Conservation (phyloP, 2,329 filamentous ascomycete genomes). For the Penicillium crustosum region DNA sequence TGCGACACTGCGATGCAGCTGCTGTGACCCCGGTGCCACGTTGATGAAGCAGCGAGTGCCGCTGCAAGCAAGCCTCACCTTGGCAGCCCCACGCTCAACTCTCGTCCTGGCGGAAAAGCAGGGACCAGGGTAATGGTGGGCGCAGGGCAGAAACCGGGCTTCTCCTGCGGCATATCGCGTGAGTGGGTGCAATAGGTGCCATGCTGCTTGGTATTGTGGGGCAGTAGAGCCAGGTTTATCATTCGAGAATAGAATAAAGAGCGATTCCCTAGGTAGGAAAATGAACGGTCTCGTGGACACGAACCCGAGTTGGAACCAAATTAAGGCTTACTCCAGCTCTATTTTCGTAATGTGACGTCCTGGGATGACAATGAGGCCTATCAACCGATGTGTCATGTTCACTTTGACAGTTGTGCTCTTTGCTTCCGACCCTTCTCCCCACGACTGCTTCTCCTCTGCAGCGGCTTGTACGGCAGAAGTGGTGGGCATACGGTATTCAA, state of each 20-base stretch:
- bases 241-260: constrained; percentile 12
- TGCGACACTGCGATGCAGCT: constrained; percentile 15
- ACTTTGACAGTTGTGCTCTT: constrained; percentile 51
- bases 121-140: constrained; percentile 4
- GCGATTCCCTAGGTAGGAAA: neutral
- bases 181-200: neutral
- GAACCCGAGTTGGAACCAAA: constrained; percentile 8
- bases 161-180: neutral
- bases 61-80: constrained; percentile 9
- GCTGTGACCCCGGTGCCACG: constrained; percentile 19
- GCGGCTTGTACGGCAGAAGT: constrained; percentile 48
- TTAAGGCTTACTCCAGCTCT: constrained; percentile 69
- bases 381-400: constrained; percentile 79
- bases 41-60: constrained; percentile 11
- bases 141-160: constrained; percentile 8
- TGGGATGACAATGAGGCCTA: constrained; percentile 87
- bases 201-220: constrained; percentile 8
- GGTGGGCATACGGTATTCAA: constrained; percentile 82
- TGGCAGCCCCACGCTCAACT: constrained; percentile 15
- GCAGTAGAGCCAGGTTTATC: constrained; percentile 12
- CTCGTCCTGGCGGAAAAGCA: constrained; percentile 8
- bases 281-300: constrained; percentile 14
- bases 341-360: constrained; percentile 83
- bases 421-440: constrained; percentile 22
- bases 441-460: constrained; percentile 30